Evolutionary conservation across 441 rosid species (phyloP).

Genomic region (Caryocar brasiliense): DNA sequence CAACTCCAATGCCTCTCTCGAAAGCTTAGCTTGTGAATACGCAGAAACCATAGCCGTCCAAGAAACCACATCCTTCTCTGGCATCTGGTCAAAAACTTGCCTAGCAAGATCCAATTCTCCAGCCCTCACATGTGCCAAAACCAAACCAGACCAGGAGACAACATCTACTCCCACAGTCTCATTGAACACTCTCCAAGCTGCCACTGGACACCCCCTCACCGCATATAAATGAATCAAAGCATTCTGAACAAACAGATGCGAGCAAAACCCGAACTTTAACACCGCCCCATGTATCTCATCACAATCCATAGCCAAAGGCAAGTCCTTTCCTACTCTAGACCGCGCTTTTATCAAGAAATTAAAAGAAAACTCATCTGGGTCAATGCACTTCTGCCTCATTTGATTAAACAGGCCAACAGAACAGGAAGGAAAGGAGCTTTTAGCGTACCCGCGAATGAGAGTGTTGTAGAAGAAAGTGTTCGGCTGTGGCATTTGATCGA

Average conservation of each 20-base stretch:
- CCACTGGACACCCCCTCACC: constrained; percentile 1
- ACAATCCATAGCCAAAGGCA: background rate
- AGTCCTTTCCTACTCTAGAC: constrained; percentile 5
- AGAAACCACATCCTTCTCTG: constrained; percentile 19
- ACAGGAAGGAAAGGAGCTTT: constrained; percentile 9
- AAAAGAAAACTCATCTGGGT: constrained; percentile 15
- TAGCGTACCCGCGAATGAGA: constrained; percentile 17
- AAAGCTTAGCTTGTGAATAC: constrained; percentile 4
- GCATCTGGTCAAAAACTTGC: constrained; percentile 14
- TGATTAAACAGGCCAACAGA: background rate
- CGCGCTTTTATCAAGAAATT: constrained; percentile 17
- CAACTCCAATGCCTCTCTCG: constrained; percentile 14
- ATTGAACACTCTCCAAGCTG: constrained; percentile 11
- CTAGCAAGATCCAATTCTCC: constrained; percentile 13
- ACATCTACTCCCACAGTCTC: constrained; percentile 13
- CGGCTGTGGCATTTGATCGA: constrained; percentile 13
- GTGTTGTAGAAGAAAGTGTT: constrained; percentile 12
- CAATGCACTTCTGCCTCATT: constrained; percentile 8
- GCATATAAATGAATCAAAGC: constrained; percentile 18
- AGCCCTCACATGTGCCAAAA: constrained; percentile 10
- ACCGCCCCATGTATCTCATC: constrained; percentile 13
- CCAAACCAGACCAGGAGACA: constrained; percentile 16
- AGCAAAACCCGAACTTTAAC: constrained; percentile 8
- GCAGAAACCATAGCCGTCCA: constrained; percentile 19
- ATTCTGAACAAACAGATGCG: constrained; percentile 14